These are phyloP conservation scores for Sporothrix pallida DNA, from an alignment of 2,329 filamentous ascomycete species.

Conservation along the genomic window DNA sequence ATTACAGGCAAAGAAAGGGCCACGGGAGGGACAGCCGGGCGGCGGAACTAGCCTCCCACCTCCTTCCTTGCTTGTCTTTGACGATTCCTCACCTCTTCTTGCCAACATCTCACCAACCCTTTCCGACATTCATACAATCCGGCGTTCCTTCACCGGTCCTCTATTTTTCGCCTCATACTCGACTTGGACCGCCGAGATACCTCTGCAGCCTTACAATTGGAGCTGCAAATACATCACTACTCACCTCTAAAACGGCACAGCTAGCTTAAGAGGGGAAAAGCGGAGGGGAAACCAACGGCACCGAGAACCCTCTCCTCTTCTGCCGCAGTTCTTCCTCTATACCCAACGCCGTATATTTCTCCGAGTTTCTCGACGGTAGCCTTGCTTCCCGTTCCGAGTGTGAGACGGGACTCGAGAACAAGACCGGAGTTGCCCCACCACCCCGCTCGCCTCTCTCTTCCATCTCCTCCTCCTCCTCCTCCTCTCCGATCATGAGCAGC, in stretches of 20 bases:
- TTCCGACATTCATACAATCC: neutral
- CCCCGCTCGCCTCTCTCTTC: neutral
- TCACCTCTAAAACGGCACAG: neutral
- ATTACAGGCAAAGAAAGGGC: neutral
- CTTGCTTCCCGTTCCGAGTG: neutral
- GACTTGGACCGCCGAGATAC: neutral
- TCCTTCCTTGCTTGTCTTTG: constrained; percentile 4
- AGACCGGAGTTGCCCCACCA: neutral
- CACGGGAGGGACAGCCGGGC: constrained; percentile 21
- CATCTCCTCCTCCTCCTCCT: neutral
- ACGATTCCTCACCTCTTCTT: constrained; percentile 14
- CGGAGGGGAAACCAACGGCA: neutral
- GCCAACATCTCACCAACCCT: constrained; percentile 5
- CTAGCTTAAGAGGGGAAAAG: neutral
- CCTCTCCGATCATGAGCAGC: constrained; percentile 30
- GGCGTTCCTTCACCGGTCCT: neutral
- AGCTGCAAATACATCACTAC: neutral
- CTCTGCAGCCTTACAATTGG: constrained; percentile 5
- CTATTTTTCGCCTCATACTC: neutral
- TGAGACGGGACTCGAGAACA: neutral
- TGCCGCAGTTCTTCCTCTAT: neutral
- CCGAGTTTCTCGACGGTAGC: neutral
- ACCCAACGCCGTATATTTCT: neutral
- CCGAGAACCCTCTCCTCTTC: neutral
- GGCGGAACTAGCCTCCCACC: neutral